These are phyloP conservation scores for Acidomyces sp. DNA, from an alignment of 495 filamentous ascomycete genomes.

Conservation along the genomic window DNA sequence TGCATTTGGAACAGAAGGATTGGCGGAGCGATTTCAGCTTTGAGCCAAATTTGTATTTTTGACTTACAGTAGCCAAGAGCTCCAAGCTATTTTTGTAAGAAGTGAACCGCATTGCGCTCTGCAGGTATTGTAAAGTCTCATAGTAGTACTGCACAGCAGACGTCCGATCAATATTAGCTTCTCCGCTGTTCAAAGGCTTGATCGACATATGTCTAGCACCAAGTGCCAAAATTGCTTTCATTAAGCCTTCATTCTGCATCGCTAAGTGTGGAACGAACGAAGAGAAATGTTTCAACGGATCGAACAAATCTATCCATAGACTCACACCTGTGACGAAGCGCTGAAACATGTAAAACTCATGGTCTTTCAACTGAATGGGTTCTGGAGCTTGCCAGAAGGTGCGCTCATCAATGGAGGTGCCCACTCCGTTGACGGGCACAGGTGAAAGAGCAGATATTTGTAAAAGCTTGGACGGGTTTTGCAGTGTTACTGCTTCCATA, in stretches of 20 bases:
- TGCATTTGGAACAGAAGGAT: too few relatives aligned
- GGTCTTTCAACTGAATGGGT: slow-evolving; percentile 10
- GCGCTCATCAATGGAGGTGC: slow-evolving; percentile 3
- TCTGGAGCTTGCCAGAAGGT: slow-evolving; percentile 10
- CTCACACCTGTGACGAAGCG: slow-evolving; percentile 11
- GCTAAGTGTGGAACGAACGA: slow-evolving; percentile 24
- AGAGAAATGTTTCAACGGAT: slow-evolving; percentile 23
- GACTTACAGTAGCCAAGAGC: slow-evolving; percentile 28
- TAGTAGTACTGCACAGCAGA: slow-evolving; percentile 29
- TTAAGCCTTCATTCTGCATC: slow-evolving; percentile 22
- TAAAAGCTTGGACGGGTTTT: slow-evolving; percentile 6
- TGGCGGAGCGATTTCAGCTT: too few relatives aligned
- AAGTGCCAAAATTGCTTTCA: slow-evolving; percentile 26
- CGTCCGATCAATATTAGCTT: slow-evolving; percentile 11
- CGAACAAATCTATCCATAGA: slow-evolving; percentile 24
- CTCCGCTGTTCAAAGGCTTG: slow-evolving; percentile 3
- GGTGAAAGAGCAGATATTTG: slow-evolving; percentile 4
- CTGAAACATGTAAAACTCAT: slow-evolving; percentile 15
- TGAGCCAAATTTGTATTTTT: too few relatives aligned
- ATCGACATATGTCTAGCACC: slow-evolving; percentile 22
- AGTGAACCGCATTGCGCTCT: slow-evolving; percentile 25
- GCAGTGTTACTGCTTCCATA: background rate
- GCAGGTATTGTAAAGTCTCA: slow-evolving; percentile 30
- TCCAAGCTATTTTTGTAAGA: slow-evolving; percentile 27
- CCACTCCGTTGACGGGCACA: background rate